Evolutionary conservation across 2,329 filamentous ascomycete genomes (phyloP).

Genomic region (Rhexocercosporidium sp.): DNA sequence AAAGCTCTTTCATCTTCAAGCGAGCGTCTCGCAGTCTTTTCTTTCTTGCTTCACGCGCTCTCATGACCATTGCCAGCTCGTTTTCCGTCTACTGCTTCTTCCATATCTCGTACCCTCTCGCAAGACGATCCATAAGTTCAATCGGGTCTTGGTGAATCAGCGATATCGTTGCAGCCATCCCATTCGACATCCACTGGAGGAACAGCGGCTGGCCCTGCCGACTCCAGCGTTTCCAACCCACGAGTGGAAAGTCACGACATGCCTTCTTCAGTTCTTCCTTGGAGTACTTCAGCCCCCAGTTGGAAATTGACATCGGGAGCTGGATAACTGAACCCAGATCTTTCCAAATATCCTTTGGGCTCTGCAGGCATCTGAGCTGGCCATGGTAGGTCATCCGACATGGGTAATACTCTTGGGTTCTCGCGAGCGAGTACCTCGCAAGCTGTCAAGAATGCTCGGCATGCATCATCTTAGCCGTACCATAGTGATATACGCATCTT

Average conservation of each 20-base stretch:
- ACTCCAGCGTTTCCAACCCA: not conserved
- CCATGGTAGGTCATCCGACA: not conserved
- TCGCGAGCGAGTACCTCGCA: not conserved
- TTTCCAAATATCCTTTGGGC: not conserved
- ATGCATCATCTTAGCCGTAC: not conserved
- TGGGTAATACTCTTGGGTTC: not conserved
- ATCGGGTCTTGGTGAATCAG: not conserved
- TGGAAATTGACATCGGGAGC: not conserved
- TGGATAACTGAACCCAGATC: not conserved
- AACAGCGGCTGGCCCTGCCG: not conserved
- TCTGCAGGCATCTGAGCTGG: not conserved
- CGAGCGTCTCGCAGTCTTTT: not conserved
- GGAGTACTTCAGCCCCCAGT: not conserved
- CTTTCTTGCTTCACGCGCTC: not conserved
- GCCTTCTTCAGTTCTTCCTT: slow-evolving; percentile 7
- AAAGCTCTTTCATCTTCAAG: not conserved
- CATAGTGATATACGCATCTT: not conserved
- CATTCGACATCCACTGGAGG: slow-evolving; percentile 2
- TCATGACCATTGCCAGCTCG: not conserved
- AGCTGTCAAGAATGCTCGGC: not conserved
- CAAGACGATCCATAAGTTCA: not conserved
- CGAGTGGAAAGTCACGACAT: not conserved
- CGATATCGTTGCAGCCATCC: not conserved
- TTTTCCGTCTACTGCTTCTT: not conserved
- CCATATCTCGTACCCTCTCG: not conserved